These are phyloP conservation scores for Rhexocercosporidium sp. DNA, from an alignment of 2,329 filamentous ascomycete genomes.

Conservation along the genomic window DNA sequence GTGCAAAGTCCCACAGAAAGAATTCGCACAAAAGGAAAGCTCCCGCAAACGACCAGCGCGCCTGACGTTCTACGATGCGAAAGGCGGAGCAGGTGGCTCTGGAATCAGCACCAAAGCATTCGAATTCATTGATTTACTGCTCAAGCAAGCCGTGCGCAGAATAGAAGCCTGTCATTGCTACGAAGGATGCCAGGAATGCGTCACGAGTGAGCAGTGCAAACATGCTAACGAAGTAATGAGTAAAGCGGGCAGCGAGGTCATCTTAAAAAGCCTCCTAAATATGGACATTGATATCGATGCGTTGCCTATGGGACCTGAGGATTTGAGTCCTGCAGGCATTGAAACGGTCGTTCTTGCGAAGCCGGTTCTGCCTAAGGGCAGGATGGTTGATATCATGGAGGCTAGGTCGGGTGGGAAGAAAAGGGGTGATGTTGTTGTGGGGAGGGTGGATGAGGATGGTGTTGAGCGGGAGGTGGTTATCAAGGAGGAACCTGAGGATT, in stretches of 20 bases:
- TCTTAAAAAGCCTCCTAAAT: constrained; percentile 77
- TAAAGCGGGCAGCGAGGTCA: constrained; percentile 83
- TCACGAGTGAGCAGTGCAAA: constrained; percentile 82
- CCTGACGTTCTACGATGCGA: constrained; percentile 93
- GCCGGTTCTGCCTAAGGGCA: constrained; percentile 55
- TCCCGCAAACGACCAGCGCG: constrained; percentile 82
- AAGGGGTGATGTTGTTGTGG: constrained; percentile 37
- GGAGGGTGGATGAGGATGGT: constrained; percentile 36
- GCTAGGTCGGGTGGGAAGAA: constrained; percentile 37
- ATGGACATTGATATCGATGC: constrained; percentile 80
- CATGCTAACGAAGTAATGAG: constrained; percentile 92
- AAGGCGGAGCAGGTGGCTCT: constrained; percentile 81
- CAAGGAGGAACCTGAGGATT: constrained; percentile 39
- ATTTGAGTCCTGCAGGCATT: constrained; percentile 70
- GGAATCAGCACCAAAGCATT: constrained; percentile 94
- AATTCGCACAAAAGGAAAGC: constrained; percentile 75
- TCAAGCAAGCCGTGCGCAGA: constrained; percentile 76
- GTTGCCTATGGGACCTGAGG: constrained; percentile 85
- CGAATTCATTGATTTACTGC: constrained; percentile 82
- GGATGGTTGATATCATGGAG: constrained; percentile 32
- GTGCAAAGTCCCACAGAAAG: constrained; percentile 88
- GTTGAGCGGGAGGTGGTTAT: constrained; percentile 34
- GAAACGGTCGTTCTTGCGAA: constrained; percentile 82
- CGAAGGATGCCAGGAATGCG: constrained; percentile 88
- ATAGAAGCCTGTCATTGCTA: constrained; percentile 78